Evolutionary conservation across 75 land plant genomes (phyloP).

Genomic region (Selaginella moellendorffii): DNA sequence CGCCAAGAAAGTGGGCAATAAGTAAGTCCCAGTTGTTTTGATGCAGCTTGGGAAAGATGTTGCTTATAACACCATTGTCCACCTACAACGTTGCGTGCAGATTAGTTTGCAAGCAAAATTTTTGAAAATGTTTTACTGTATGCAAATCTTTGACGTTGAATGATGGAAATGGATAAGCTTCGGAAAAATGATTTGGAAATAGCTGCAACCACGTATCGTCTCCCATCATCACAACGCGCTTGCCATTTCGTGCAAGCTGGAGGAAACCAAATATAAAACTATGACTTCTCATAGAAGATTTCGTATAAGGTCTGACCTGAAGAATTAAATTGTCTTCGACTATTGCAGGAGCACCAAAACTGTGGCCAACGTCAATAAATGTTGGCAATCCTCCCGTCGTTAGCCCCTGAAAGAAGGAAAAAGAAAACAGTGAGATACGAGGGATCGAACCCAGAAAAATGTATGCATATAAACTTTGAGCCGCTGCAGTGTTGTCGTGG

Average conservation of each 20-base stretch:
- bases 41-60: conserved; percentile 62
- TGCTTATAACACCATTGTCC: conserved; percentile 74
- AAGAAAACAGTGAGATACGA: neutral
- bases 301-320: conserved; percentile 37
- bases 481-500: conserved; percentile 93
- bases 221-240: conserved; percentile 89
- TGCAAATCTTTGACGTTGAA: conserved; percentile 98
- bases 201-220: conserved; percentile 96
- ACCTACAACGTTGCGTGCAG: conserved; percentile 31
- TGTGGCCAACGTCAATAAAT: conserved; percentile 90
- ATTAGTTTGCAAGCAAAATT: neutral
- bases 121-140: conserved; percentile 37
- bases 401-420: conserved; percentile 46
- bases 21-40: conserved; percentile 85
- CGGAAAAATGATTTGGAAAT: conserved; percentile 78
- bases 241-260: conserved; percentile 72
- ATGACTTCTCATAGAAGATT: neutral
- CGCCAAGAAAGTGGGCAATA: conserved; percentile 97
- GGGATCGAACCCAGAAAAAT: neutral
- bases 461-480: conserved; percentile 42
- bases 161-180: conserved; percentile 78
- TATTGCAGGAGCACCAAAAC: conserved; percentile 99
- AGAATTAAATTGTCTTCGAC: conserved; percentile 82
- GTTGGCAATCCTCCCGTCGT: conserved; percentile 96
- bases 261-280: neutral